Evolutionary conservation across 2,329 filamentous ascomycete species (phyloP), one percentile per base, ranked within the genome.

Genomic region (Byssothecium circinans): DNA sequence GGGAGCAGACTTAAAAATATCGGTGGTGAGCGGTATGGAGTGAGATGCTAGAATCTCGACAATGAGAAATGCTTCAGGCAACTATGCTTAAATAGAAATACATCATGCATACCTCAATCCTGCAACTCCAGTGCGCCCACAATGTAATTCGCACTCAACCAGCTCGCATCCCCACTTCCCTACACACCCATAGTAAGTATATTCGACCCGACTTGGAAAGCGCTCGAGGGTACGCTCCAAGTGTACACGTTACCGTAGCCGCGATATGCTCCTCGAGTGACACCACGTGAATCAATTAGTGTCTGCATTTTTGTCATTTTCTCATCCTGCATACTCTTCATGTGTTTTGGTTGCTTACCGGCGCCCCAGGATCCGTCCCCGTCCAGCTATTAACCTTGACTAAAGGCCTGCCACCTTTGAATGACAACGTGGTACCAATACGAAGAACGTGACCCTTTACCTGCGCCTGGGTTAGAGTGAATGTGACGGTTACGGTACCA

Each of bases 131-230:
- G n/a, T 8, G 57, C 58, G 45, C 60, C 58, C 4, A 61, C 25
- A 15, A 61, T 60, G 37, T 60, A 61, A 32, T 61, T 61, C 8
- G 58, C 58, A 27, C 58, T 61, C 34, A 61, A 30, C 56, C 56
- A 61, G 17, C 18, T 53, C 22, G 55, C 48, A 41, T 60, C 55
- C 17, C 58, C 58, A 25, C 47, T 58, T 1, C 58, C 58, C 47
- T 35, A 50, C 17, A 60, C 55, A 11, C 58, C 58, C 5, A 61
- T 18, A 1, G 53, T 58, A 7, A 61, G 43, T 2, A 52, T 56
- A 35, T 61, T 61, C 14, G 45, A 22, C 1, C 58, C 58, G 6
- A 46, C 42, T 32, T 57, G 56, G 34, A 61, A 57, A 1, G 58
- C 58, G 17, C 46, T 57, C 3, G 58, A 58, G 1, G 58, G 58